Evolutionary conservation across 2,329 filamentous ascomycete species (phyloP), one percentile per base, ranked within the genome.

Genomic region (Cladosporium sphaerospermum): DNA sequence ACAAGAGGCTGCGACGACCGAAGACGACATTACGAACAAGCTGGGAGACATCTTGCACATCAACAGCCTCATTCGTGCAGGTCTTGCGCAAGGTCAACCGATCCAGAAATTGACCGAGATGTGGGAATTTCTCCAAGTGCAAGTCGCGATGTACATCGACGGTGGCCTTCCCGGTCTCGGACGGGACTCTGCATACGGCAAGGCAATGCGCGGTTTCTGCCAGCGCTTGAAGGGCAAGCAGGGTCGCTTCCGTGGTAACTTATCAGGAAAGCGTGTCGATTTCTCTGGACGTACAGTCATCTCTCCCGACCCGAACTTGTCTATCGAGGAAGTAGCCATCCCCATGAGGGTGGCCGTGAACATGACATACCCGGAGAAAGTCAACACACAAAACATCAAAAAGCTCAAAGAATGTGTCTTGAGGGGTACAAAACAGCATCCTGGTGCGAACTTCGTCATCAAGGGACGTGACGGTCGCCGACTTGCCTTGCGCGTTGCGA

Each of bases 241-340:
- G 67, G 93, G 93, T 52, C 88, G 93, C 52, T 99, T 99, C 72
- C 86, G 93, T 73, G 93, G 95, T 54, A 99, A 99, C 64, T 72
- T 99, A 55, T 97, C 92, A 0, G 93, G 93, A 67, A 99, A 99
- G 72, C 92, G 93, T 79, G 93, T 99, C 51, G 92, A 99, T 68
- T 99, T 97, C 71, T 99, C 93, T 9, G 93, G 90, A 14, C 84
- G 93, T 69, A 99, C 93, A 0, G 93, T 99, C 70, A 99, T 99
- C 70, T 96, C 91, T 0, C 93, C 93, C 0, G 93, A 99, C 70
- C 93, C 93, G 3, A 99, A 99, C 63, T 71, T 99, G 45, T 84
- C 87, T 14, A 89, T 99, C 58, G 89, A 97, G 61, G 85, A 99
- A 70, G 93, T 99, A 34, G 92, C 92, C 4, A 85, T 99, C 31